phyloP scores from a whole-genome alignment of 768 basidiomycete species.

The Sporobolomyces pararoseus region DNA sequence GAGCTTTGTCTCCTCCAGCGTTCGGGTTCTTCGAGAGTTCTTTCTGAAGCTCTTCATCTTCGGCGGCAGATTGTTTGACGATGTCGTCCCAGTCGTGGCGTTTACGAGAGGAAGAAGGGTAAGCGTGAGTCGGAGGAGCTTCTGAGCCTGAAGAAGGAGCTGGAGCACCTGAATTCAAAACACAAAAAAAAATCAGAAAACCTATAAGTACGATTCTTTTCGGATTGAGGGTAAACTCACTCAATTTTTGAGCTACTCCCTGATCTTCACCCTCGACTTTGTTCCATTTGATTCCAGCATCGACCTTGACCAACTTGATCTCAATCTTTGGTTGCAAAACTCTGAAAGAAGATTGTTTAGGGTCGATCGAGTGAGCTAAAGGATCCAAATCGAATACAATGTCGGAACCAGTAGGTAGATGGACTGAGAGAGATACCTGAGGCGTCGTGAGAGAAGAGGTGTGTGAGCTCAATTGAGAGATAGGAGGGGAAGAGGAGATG shows the following conservation, averaged over 20 bases:
- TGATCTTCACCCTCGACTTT: constrained; percentile 64
- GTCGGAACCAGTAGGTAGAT: constrained; percentile 42
- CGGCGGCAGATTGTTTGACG: constrained; percentile 63
- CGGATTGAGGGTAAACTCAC: constrained; percentile 46
- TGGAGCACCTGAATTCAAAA: constrained; percentile 10
- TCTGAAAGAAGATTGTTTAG: constrained; percentile 60
- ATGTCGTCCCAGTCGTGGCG: constrained; percentile 88
- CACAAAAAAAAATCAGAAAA: not conserved
- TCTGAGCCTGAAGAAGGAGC: constrained; percentile 49
- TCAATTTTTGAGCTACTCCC: not conserved
- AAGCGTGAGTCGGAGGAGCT: constrained; percentile 49
- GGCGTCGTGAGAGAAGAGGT: not conserved
- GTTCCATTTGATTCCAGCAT: constrained; percentile 65
- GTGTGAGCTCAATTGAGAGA: not conserved
- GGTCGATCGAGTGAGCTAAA: constrained; percentile 73
- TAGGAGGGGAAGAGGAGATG: not conserved
- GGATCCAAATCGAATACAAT: constrained; percentile 59
- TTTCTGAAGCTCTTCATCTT: constrained; percentile 57
- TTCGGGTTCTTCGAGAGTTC: constrained; percentile 71
- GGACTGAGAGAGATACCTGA: constrained; percentile 42
- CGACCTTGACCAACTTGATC: constrained; percentile 67
- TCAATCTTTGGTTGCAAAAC: constrained; percentile 87
- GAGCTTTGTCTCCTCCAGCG: constrained; percentile 76
- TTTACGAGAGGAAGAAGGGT: constrained; percentile 49
- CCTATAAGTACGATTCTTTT: not conserved